Base-by-base conservation (phyloP, 306 rosid genomes). In the Vigna mungo region DNA sequence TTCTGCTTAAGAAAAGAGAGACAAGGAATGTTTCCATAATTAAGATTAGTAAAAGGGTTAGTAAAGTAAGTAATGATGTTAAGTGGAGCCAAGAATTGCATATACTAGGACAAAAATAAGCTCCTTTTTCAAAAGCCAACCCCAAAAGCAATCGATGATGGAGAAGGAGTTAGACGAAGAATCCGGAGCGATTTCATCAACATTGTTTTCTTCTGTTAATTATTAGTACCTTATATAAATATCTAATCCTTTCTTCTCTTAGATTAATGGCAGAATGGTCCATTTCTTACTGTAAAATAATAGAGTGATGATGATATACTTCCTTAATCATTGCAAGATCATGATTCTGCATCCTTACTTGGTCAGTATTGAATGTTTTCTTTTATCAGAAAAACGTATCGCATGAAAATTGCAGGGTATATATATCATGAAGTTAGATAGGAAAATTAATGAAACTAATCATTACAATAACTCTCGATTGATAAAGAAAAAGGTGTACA, bases 101-200 rank as follows among this genome's bases (percentile, higher is more conserved):
- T 75, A 47, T 49, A 67, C 60, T 56, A 46, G 85, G 88, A 78
- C 82, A 85, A 49, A 84, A 81, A 54, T 13, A 39, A 75, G 68
- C 58, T 70, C 74, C 56, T 37, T 70, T 59, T 12, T 64, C 55
- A 48, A 80, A 78, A 71, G 65, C 67, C 34, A 80, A 62, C 44
- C 78, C 68, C 81, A 80, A 81, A 88, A 61, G 78, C 46, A 74
- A 48, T 55, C 75, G 82, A 86, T 77, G 78, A 85, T 81, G 54
- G 86, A 78, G 49, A 30, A 30, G 84, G 37, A 77, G 72, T 74
- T 77, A 48, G 86, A 85, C 56, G 75, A 72, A 76, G 78, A 82
- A 61, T 86, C 78, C 21, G 41, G 60, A 74, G 80, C 75, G 76
- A 72, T 72, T 59, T 72, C 53, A 9, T 78, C 72, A 36, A 60